phyloP scores from a whole-genome alignment of 306 rosid genomes.

The Malus asiatica region DNA sequence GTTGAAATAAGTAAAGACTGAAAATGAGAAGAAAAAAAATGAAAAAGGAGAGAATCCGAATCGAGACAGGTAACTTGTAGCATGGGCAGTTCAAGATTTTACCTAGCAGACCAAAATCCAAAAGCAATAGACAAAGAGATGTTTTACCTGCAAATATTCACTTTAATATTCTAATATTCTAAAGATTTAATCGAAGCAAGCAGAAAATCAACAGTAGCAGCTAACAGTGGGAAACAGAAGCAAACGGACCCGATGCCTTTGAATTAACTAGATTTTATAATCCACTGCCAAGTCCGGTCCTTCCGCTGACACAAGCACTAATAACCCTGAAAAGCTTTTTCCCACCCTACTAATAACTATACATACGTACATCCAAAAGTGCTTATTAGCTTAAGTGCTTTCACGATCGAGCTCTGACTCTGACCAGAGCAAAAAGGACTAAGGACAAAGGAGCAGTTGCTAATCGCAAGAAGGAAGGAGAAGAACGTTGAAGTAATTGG shows the following conservation, averaged over 20 bases:
- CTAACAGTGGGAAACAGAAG: not conserved
- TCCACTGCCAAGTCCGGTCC: conserved; percentile 37
- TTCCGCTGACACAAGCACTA: conserved; percentile 19
- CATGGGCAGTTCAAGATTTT: not conserved
- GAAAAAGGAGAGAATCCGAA: too few relatives aligned
- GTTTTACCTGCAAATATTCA: not conserved
- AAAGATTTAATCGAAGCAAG: not conserved
- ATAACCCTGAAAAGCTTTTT: not conserved
- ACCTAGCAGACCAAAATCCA: not conserved
- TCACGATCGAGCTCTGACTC: conserved; percentile 14
- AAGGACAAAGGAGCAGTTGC: conserved; percentile 42
- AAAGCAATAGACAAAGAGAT: not conserved
- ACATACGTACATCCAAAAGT: not conserved
- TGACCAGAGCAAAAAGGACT: not conserved
- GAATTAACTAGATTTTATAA: conserved; percentile 29
- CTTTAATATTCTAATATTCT: not conserved
- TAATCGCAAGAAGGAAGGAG: not conserved
- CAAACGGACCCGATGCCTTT: conserved; percentile 42
- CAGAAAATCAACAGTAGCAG: not conserved
- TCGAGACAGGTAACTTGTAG: not conserved
- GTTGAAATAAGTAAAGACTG: too few relatives aligned
- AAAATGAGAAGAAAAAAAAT: too few relatives aligned
- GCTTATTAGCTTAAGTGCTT: not conserved
- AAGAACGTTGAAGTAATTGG: conserved; percentile 8
- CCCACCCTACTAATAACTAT: not conserved